Evolutionary conservation across 805 yeast species (phyloP).

Genomic region (Kazachstania bromeliacearum): DNA sequence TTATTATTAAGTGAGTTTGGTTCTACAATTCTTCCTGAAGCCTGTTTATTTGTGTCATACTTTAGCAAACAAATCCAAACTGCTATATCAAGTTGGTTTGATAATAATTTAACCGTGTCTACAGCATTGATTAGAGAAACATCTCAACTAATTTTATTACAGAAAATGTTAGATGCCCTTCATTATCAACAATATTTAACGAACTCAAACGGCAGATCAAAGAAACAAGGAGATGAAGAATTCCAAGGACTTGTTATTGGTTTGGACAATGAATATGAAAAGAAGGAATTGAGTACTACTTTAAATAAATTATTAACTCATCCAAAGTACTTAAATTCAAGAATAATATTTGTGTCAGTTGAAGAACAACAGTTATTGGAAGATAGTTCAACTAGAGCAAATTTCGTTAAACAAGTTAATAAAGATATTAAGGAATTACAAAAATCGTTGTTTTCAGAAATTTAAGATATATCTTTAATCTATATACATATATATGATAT

Average conservation of each 20-base stretch:
- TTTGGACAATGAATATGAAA: conserved; percentile 47
- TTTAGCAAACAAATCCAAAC: conserved; percentile 58
- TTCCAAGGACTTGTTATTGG: conserved; percentile 42
- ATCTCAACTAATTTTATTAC: conserved; percentile 55
- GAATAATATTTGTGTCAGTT: conserved; percentile 50
- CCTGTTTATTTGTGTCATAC: conserved; percentile 49
- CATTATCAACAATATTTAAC: conserved; percentile 42
- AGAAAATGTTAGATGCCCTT: conserved; percentile 45
- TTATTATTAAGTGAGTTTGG: conserved; percentile 56
- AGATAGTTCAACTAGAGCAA: conserved; percentile 34
- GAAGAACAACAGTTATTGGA: conserved; percentile 58
- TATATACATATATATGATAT: too few relatives aligned
- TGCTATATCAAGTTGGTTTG: conserved; percentile 62
- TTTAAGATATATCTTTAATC: too few relatives aligned
- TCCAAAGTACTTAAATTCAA: conserved; percentile 69
- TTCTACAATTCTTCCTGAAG: conserved; percentile 51
- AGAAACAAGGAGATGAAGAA: conserved; percentile 12
- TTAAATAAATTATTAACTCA: conserved; percentile 71
- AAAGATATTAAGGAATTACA: conserved; percentile 46
- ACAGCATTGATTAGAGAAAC: conserved; percentile 53
- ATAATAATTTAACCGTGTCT: conserved; percentile 33
- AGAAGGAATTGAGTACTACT: conserved; percentile 50
- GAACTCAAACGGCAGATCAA: conserved; percentile 13
- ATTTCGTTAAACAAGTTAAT: conserved; percentile 39
- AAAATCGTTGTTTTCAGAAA: conserved; percentile 29